phyloP scores from a whole-genome alignment of 441 rosid species.

The Euphorbia corollata region DNA sequence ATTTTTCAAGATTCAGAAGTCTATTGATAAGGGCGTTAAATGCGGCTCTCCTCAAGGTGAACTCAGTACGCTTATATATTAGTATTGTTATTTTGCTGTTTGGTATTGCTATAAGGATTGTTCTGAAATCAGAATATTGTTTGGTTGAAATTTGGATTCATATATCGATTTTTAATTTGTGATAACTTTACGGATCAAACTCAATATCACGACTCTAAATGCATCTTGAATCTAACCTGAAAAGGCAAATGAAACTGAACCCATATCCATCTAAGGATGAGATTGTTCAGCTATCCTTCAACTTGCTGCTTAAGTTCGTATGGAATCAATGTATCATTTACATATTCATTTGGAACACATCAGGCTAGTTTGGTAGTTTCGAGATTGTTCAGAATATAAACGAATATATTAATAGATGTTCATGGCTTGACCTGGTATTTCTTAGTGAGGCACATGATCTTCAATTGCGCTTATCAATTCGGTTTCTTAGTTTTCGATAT shows the following conservation, averaged over 20 bases:
- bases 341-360: no score
- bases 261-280: no score
- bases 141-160: background rate
- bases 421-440: no score
- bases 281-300: no score
- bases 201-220: background rate
- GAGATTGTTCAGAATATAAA: background rate
- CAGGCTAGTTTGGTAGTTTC: no score
- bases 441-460: no score
- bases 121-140: background rate
- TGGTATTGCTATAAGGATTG: background rate
- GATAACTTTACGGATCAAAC: background rate
- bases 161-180: background rate
- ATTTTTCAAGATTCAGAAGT: conserved; percentile 68
- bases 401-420: background rate
- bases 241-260: background rate
- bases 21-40: conserved; percentile 23
- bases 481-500: no score
- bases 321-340: no score
- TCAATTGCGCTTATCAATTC: no score
- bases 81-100: background rate
- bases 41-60: conserved; percentile 48
- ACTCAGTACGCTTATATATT: conserved; percentile 3
- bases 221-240: background rate
- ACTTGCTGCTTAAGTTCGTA: no score